Base-by-base conservation (phyloP, 495 filamentous ascomycete species). In the Aspergillus taichungensis region DNA sequence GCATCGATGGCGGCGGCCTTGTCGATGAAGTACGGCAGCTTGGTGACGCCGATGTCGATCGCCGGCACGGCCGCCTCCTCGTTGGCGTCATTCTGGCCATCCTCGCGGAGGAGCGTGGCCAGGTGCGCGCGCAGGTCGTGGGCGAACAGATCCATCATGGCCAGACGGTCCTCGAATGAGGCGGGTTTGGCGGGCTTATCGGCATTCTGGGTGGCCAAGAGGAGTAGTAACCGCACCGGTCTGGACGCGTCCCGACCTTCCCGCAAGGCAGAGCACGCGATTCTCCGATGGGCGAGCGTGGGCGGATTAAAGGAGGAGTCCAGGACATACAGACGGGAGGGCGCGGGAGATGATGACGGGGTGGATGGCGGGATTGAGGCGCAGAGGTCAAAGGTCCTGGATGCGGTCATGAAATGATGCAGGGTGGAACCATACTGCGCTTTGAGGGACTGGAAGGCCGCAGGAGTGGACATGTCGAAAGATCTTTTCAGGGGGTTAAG, bases 271-370 rank as follows among this genome's bases (percentile, higher is more conserved):
- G 83, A 81, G 14, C 71, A 67, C 3, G 80, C 85, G 59, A 97
- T 88, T 40, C 70, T 71, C 41, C 85, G 72, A 61, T 96, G 91
- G 8, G 91, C 91, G 32, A 75, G 69, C 3, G 88, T 91, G 8
- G 91, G 91, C 11, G 91, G 91, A 57, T 97, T 97, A 77, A 95
- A 97, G 45, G 85, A 91, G 3, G 90, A 94, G 63, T 97, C 91
- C 53, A 97, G 80, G 50, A 97, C 79, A 61, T 89, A 83, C 52
- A 97, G 74, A 13, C 31, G 53, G 33, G 34, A 52, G 2, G 37
- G 37, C 27, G 42, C 10, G 29, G 56, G 6, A 7, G 54, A 46
- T 38, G 55, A 55, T 31, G 51, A 59, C 13, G 52, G 38, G 34
- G 43, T 49, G 13, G 60, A 40, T 40, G 52, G 31, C 42, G 74